These are phyloP conservation scores for Pontederia paniculata DNA, from an alignment of 176 grass and related monocot species.

Conservation along the genomic window DNA sequence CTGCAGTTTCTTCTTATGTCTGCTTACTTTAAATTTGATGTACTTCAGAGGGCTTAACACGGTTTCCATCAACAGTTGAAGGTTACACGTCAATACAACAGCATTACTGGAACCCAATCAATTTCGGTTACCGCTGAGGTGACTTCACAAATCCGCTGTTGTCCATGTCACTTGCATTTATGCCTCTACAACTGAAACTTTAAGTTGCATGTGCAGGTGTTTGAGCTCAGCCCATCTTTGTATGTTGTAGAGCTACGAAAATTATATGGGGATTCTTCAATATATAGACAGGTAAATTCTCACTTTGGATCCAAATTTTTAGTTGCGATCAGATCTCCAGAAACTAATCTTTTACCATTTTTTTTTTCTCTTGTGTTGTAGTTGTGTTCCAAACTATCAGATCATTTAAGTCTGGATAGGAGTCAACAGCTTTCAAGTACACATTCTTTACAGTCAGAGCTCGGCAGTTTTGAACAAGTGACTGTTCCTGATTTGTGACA, in stretches of 20 bases:
- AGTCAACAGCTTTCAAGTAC: constrained; percentile 30
- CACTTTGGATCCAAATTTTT: background rate
- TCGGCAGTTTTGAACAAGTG: constrained; percentile 21
- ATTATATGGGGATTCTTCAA: constrained; percentile 41
- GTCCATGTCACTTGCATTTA: background rate
- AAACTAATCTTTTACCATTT: background rate
- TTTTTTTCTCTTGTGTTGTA: constrained; percentile 20
- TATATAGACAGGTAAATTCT: constrained; percentile 70
- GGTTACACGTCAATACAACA: constrained; percentile 19
- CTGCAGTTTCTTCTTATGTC: background rate
- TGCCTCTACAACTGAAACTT: background rate
- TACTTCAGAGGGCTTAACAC: too few relatives aligned
- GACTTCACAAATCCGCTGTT: background rate
- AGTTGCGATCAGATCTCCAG: too few relatives aligned
- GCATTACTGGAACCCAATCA: constrained; percentile 20
- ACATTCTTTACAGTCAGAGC: background rate
- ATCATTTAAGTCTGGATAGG: constrained; percentile 33
- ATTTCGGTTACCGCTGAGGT: constrained; percentile 51
- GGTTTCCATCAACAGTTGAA: constrained; percentile 37
- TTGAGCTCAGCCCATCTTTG: constrained; percentile 61
- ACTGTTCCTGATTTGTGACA: constrained; percentile 33
- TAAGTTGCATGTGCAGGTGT: constrained; percentile 31
- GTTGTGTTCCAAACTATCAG: constrained; percentile 51
- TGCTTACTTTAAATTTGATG: background rate
- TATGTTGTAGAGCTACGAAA: constrained; percentile 73